Base-by-base conservation (phyloP, 345 rosid genomes). In the Populus simonii region DNA sequence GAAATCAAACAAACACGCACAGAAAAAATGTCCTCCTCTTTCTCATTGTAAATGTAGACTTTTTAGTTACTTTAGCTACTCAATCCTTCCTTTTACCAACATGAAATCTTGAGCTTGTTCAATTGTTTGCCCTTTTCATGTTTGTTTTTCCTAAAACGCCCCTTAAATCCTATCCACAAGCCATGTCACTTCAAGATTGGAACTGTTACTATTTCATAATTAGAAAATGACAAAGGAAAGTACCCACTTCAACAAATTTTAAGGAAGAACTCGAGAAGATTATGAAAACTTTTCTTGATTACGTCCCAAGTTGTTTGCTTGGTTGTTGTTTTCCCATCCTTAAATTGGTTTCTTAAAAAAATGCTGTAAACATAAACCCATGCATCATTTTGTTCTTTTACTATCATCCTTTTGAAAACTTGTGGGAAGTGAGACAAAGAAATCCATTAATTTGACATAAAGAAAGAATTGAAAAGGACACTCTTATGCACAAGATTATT, bases 81-180 rank as follows among this genome's bases (percentile, higher is more conserved):
- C 81, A 22, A 74, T 31, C 69, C 66, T 29, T 31, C 78, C 17
- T 79, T 80, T 80, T n/a, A 16, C 83, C 76, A 63, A 75, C 83
- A 80, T 27, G 23, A 70, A 80, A 80, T 75, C 83, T 70, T 61
- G 13, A 13, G 66, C 39, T 47, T 59, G 75, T 20, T 47, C 74
- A 6, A 29, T 79, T 74, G 78, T 70, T 75, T 25, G 59, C 59
- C 71, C 39, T 17, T 67, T 25, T 15, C 66, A n/a, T 27, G 8
- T 36, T 8, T 70, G 7, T 31, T 45, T 11, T 68, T 36, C 49
- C 75, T 18, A 13, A 23, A 41, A 27, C 69, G 68, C 75, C 82
- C 74, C 62, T 74, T 15, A 5, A 41, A 23, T 71, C 75, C 59
- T 75, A 74, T 80, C 83, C 83, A 75, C 33, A 18, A 47, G 17